These are phyloP conservation scores for Trametes cingulata DNA, from an alignment of 768 basidiomycete species.

Conservation along the genomic window DNA sequence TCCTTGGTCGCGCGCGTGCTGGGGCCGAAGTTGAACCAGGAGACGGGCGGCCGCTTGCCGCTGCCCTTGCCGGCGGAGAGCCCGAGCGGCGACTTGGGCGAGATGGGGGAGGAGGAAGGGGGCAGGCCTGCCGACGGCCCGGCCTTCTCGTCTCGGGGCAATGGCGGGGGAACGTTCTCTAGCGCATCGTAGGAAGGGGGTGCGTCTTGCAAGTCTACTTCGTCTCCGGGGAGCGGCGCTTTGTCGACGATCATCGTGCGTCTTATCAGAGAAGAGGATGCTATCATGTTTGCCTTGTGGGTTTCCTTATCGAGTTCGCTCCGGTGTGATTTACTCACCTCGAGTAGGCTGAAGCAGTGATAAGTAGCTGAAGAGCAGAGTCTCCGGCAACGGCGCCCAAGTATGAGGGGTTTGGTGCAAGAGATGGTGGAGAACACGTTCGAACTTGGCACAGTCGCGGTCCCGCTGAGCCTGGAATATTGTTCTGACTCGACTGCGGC, in stretches of 20 bases:
- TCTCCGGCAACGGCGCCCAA: too few relatives aligned
- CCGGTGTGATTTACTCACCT: too few relatives aligned
- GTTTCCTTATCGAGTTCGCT: too few relatives aligned
- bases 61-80: background rate
- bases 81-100: background rate
- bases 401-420: too few relatives aligned
- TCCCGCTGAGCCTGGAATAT: too few relatives aligned
- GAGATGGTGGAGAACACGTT: too few relatives aligned
- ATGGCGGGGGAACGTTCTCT: background rate
- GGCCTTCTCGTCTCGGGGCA: constrained; percentile 11
- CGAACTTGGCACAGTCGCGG: too few relatives aligned
- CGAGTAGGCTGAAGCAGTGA: too few relatives aligned
- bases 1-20: constrained; percentile 32
- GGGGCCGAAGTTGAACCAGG: constrained; percentile 23
- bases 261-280: background rate
- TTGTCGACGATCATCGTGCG: constrained; percentile 29
- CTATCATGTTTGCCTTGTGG: too few relatives aligned
- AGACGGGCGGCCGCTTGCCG: background rate
- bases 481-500: too few relatives aligned
- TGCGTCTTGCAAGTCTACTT: constrained; percentile 29
- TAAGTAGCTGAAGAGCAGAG: too few relatives aligned
- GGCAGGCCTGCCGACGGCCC: background rate
- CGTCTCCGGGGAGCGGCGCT: constrained; percentile 24
- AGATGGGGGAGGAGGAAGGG: background rate
- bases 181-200: constrained; percentile 30